Evolutionary conservation across 371 early-diverging fungal genomes (phyloP), one percentile per base, ranked within the genome.

Genomic region (Rhizopus microsporus): DNA sequence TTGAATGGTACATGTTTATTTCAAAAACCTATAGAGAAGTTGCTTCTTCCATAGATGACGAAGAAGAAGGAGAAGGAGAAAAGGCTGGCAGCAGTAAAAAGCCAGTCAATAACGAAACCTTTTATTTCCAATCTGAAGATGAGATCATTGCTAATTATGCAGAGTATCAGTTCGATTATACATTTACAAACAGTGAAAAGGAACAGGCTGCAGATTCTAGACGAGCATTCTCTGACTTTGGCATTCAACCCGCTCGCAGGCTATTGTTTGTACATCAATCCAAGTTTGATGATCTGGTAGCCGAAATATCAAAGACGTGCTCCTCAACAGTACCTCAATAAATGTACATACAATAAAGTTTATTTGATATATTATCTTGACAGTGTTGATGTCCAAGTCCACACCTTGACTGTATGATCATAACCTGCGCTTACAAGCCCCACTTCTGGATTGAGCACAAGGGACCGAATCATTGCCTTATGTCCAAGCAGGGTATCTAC

Each of bases 81-180:
- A 63, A 62, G 33, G 65, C 68, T 30, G 72, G 69, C 3, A 63
- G 62, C 42, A 88, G 82, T 58, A 80, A 82, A 63, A 51, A 65
- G 38, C 52, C 37, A 2, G 32, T 23, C 15, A 45, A 58, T 34
- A 46, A 39, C 44, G 66, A 74, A 33, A 73, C 83, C 0, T 89
- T 90, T 67, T 92, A 90, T 64, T 86, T 91, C 63, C 94, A 96
- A 65, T 82, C 91, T 0, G 98, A 97, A 65, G 98, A 97, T 65
- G 96, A 95, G 65, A 84, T 95, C 51, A 81, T 96, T 45, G 85
- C 63, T 15, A 68, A 65, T 52, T 71, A 75, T 38, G 69, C 78
- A 29, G 55, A 59, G 13, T 59, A 72, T 48, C 68, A 68, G 43
- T 75, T 69, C 23, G 93, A 94, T 62, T 94, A 81, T 68, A 86